Percentiles rank a stretch among this genome's conserved stretches.
phyloP scores from a whole-genome alignment of 164 flowering plant species.

The Dillenia turbinata region DNA sequence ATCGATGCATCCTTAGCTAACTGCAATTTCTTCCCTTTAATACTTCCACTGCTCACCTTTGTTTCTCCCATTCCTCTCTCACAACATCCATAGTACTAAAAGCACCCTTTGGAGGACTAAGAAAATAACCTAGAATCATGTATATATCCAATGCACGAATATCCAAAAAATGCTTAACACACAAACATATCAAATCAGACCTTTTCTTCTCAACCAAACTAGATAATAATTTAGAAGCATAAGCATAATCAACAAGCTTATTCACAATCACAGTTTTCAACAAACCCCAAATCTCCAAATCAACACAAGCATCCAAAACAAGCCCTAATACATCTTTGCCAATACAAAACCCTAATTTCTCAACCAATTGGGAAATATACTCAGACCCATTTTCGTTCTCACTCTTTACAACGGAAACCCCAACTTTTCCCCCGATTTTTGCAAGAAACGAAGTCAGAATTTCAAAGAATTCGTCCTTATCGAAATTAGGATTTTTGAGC shows the following conservation, averaged over 20 bases:
- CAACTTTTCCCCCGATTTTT: conserved; percentile 25
- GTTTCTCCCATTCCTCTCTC: conserved; percentile 72
- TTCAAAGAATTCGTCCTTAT: conserved; percentile 29
- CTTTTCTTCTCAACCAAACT: conserved; percentile 37
- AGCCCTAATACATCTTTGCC: conserved; percentile 44
- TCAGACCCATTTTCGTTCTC: conserved; percentile 16
- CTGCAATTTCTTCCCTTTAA: conserved; percentile 14
- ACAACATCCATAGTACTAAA: conserved; percentile 29
- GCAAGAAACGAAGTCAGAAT: conserved; percentile 46
- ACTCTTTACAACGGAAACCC: conserved; percentile 15
- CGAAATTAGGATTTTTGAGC: conserved; percentile 43
- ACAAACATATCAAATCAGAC: conserved; percentile 55
- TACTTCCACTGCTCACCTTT: conserved; percentile 23
- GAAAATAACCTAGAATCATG: conserved; percentile 59
- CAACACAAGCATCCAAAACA: conserved; percentile 57
- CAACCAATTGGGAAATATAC: conserved; percentile 30
- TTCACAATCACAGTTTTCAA: conserved; percentile 48
- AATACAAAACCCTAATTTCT: conserved; percentile 46
- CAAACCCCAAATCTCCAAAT: conserved; percentile 56
- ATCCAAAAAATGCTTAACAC: conserved; percentile 48
- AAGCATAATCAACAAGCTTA: conserved; percentile 32
- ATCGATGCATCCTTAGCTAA: conserved; percentile 61
- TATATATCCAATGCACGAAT: conserved; percentile 44
- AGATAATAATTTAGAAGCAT: conserved; percentile 29
- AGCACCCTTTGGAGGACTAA: conserved; percentile 36